These are phyloP conservation scores for Allium fistulosum DNA, from an alignment of 106 monocot species.

Conservation along the genomic window DNA sequence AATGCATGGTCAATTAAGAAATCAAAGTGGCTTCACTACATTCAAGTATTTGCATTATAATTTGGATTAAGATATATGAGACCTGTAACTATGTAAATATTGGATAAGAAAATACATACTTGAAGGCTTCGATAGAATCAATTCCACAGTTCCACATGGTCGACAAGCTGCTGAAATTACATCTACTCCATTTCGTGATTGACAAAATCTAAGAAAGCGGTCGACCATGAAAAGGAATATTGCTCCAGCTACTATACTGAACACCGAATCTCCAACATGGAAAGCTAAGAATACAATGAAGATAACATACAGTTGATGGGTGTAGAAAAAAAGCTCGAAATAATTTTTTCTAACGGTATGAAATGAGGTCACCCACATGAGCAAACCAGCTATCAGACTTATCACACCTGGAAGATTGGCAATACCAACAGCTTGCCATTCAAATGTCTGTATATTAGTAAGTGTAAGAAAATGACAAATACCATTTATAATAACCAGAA, in stretches of 20 bases:
- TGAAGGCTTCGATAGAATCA: constrained; percentile 76
- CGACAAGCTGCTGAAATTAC: constrained; percentile 67
- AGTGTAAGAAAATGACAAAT: no score
- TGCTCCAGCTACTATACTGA: constrained; percentile 54
- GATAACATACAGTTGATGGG: constrained; percentile 83
- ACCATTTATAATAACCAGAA: no score
- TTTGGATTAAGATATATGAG: no score
- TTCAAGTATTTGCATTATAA: no score
- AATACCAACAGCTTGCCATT: constrained; percentile 61
- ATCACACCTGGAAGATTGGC: constrained; percentile 80
- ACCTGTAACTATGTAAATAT: neutral
- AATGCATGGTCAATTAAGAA: no score
- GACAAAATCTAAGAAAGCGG: constrained; percentile 80
- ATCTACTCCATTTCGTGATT: constrained; percentile 59
- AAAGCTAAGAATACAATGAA: constrained; percentile 79
- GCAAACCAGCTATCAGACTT: constrained; percentile 63
- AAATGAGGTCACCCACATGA: constrained; percentile 90
- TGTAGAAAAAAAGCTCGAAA: constrained; percentile 55
- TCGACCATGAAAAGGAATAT: constrained; percentile 82
- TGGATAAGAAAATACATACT: constrained; percentile 27
- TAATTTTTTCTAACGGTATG: constrained; percentile 23
- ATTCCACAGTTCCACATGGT: constrained; percentile 84
- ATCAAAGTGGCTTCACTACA: no score
- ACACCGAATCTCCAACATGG: constrained; percentile 83
- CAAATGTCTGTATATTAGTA: constrained; percentile 31